phyloP scores from a whole-genome alignment of 441 rosid species.

The Capsella rubella region DNA sequence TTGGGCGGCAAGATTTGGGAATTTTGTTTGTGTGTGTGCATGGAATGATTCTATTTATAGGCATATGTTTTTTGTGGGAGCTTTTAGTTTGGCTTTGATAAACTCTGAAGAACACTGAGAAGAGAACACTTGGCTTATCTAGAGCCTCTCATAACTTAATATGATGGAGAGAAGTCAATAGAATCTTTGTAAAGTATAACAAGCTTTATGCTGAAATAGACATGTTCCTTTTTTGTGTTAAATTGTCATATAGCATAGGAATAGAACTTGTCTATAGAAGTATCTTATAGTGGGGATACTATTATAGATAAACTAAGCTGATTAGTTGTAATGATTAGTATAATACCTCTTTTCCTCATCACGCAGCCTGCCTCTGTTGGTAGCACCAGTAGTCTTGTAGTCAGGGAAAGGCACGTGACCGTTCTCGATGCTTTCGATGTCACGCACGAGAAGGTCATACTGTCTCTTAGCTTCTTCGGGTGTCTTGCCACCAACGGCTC shows the following conservation, averaged over 20 bases:
- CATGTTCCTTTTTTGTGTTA: conserved; percentile 13
- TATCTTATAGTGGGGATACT: conserved; percentile 22
- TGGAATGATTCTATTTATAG: conserved; percentile 7
- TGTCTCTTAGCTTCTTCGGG: conserved; percentile 84
- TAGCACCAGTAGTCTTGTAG: conserved; percentile 53
- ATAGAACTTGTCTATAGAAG: conserved; percentile 29
- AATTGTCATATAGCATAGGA: conserved; percentile 32
- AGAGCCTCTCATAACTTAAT: conserved; percentile 29
- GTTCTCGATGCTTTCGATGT: conserved; percentile 75
- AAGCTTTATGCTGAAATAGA: conserved; percentile 37
- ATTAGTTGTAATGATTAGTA: background rate
- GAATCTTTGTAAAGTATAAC: conserved; percentile 44
- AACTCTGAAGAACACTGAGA: conserved; percentile 29
- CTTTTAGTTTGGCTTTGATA: conserved; percentile 9
- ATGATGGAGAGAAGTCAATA: conserved; percentile 22
- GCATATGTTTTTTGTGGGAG: conserved; percentile 25
- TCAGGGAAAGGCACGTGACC: conserved; percentile 86
- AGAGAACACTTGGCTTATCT: conserved; percentile 29
- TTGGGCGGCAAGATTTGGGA: conserved; percentile 12
- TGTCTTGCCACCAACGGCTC: conserved; percentile 82
- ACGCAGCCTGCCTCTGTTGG: conserved; percentile 44
- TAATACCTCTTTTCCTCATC: conserved; percentile 54
- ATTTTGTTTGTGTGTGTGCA: no score
- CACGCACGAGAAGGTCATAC: conserved; percentile 75
- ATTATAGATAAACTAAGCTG: conserved; percentile 23